Evolutionary conservation across 73 alveolate species (phyloP).

Genomic region (Uronychia binucleata): DNA sequence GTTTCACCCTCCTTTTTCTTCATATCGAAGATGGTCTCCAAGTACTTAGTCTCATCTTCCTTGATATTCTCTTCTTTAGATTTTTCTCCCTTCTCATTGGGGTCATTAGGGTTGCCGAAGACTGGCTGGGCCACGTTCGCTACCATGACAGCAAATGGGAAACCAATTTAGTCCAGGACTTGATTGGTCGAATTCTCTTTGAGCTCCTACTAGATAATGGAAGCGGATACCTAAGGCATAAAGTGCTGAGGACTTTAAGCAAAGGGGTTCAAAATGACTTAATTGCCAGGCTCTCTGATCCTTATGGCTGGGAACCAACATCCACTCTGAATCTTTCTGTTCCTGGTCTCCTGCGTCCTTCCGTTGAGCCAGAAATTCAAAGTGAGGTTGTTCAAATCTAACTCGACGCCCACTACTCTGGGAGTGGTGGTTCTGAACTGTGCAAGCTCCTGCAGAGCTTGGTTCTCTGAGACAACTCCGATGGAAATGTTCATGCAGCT

Average conservation of each 20-base stretch:
- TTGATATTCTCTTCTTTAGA: not conserved
- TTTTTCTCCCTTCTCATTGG: not conserved
- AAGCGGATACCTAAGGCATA: constrained; percentile 34
- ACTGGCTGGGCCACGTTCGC: not conserved
- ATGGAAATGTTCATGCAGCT: constrained; percentile 30
- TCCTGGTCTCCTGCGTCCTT: constrained; percentile 44
- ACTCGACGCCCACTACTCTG: constrained; percentile 65
- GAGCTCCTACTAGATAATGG: too few species aligned
- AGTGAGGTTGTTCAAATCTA: constrained; percentile 55
- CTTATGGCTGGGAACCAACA: constrained; percentile 57
- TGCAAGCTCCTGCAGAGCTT: constrained; percentile 12
- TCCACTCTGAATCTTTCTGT: constrained; percentile 22
- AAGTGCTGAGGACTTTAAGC: constrained; percentile 9
- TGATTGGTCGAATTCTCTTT: too few species aligned
- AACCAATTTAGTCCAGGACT: not conserved
- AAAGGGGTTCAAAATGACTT: constrained; percentile 50
- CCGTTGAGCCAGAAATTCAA: constrained; percentile 73
- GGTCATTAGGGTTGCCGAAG: too few species aligned
- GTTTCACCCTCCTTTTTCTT: not conserved
- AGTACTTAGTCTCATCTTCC: not conserved
- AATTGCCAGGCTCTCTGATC: constrained; percentile 52
- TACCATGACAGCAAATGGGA: not conserved
- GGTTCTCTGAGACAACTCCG: constrained; percentile 43
- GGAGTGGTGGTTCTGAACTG: constrained; percentile 78
- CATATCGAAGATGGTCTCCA: not conserved